Conservation (phyloP, 345 rosid species). For the Eucalyptus dawsonii region DNA sequence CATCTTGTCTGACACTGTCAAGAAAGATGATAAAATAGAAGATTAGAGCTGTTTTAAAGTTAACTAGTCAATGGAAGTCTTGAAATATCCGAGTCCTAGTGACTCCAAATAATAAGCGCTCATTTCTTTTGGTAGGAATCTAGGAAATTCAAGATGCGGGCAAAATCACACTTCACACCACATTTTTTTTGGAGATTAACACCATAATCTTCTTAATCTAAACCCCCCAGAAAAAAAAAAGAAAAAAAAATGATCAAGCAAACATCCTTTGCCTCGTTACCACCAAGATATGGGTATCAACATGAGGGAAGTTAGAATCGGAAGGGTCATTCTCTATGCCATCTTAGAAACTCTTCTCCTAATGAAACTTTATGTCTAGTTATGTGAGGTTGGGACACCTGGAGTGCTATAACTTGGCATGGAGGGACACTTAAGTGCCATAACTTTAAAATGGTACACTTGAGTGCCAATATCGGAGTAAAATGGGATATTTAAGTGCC, state of each 20-base stretch:
- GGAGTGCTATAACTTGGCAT: too few species aligned
- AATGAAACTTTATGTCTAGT: neutral
- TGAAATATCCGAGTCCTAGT: neutral
- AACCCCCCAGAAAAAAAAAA: too few species aligned
- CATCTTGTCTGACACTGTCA: neutral
- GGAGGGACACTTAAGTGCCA: too few species aligned
- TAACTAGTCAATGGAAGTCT: neutral
- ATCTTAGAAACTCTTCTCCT: neutral
- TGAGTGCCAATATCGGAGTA: too few species aligned
- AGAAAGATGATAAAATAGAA: neutral
- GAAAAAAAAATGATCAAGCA: neutral
- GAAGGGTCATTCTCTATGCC: neutral
- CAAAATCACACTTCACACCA: neutral
- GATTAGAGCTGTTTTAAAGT: neutral
- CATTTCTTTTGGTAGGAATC: neutral
- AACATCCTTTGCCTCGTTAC: neutral
- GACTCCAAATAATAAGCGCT: neutral
- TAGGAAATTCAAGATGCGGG: neutral
- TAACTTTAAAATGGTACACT: too few species aligned
- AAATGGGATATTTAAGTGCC: too few species aligned
- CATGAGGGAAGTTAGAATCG: neutral
- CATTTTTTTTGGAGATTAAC: neutral
- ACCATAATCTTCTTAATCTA: neutral
- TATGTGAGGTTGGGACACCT: too few species aligned
- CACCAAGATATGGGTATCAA: neutral